Base-by-base conservation (phyloP, 768 basidiomycete species). In the Suillus decipiens region DNA sequence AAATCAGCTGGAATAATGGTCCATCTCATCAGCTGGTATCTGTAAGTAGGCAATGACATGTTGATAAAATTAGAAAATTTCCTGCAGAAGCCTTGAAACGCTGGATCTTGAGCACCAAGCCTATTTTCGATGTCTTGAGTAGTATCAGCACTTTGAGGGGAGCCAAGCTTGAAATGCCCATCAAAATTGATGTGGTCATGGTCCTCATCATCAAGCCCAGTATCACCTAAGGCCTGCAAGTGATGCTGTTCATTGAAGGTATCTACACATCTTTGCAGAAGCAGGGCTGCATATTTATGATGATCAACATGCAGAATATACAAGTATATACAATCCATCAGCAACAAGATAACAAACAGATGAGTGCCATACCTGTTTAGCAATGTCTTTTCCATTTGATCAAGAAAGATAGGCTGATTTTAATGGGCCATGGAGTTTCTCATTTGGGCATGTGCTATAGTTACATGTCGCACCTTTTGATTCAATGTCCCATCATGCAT, bases 371-470 rank as follows among this genome's bases (percentile, higher is more conserved):
- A 77, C 78, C 71, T 78, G 77, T 0, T 45, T 42, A 0, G 68
- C 75, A 33, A 76, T 63, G 55, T 78, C 59, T 41, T 73, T 76
- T 61, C 73, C 73, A 60, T 80, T 80, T 0, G 76, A 75, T 11
- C 64, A 67, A 9, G 4, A 22, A 10, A 65, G 66, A 43, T 77
- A 78, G 12, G 54, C 61, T 1, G 42, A 59, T 43, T 76, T 75
- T 2, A 74, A 43, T 0, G 69, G 64, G 0, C 70, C 56, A 63
- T 80, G 75, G 19, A 66, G 61, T 5, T 69, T 60, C 54, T 80
- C 76, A 61, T 72, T 74, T 2, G 69, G 67, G 54, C 73, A 71
- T 5, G 76, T 76, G 31, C 70, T 74, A 48, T 69, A 77, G 48
- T 75, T 74, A 0, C 62, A 33, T 0, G 74, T 67, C 0, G 64